These are phyloP conservation scores for Dactylellina haptotyla DNA, from an alignment of 2,329 filamentous ascomycete genomes.

Conservation along the genomic window DNA sequence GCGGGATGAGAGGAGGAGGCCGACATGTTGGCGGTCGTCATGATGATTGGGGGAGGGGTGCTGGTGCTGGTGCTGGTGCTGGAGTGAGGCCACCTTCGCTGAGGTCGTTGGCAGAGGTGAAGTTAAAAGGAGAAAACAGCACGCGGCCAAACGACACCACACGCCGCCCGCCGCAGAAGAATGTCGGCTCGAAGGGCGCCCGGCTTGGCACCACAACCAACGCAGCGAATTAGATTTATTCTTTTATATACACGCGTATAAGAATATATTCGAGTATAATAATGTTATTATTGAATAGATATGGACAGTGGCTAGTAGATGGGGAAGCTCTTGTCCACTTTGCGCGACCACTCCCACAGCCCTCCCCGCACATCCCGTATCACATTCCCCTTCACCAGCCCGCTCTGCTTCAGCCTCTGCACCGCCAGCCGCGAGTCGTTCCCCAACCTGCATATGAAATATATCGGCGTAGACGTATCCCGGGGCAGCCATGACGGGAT, in stretches of 20 bases:
- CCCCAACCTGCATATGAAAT: slow-evolving; percentile 77
- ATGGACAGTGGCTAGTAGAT: slow-evolving; percentile 64
- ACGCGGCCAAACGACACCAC: not conserved
- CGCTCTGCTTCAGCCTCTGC: slow-evolving; percentile 71
- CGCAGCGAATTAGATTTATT: not conserved
- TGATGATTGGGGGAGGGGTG: slow-evolving; percentile 5
- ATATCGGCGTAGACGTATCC: slow-evolving; percentile 67
- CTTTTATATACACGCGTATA: not conserved
- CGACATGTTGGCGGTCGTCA: slow-evolving; percentile 49
- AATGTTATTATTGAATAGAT: not conserved
- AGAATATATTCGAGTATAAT: not conserved
- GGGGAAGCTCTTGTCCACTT: slow-evolving; percentile 71
- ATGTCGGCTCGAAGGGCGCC: slow-evolving; percentile 27
- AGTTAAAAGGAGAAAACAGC: slow-evolving; percentile 26
- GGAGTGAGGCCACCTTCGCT: slow-evolving; percentile 22
- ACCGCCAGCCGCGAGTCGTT: slow-evolving; percentile 81
- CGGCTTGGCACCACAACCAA: slow-evolving; percentile 40
- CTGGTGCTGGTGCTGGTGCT: not conserved
- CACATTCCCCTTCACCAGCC: slow-evolving; percentile 65
- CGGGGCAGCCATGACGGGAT: slow-evolving; percentile 62
- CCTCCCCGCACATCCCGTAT: slow-evolving; percentile 79
- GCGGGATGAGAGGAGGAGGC: slow-evolving; percentile 24
- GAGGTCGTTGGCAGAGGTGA: slow-evolving; percentile 16
- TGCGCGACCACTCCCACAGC: slow-evolving; percentile 75
- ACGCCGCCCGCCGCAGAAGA: no score